Base-by-base conservation (phyloP, 129 eudicot species). In the Scalesia atractyloides region DNA sequence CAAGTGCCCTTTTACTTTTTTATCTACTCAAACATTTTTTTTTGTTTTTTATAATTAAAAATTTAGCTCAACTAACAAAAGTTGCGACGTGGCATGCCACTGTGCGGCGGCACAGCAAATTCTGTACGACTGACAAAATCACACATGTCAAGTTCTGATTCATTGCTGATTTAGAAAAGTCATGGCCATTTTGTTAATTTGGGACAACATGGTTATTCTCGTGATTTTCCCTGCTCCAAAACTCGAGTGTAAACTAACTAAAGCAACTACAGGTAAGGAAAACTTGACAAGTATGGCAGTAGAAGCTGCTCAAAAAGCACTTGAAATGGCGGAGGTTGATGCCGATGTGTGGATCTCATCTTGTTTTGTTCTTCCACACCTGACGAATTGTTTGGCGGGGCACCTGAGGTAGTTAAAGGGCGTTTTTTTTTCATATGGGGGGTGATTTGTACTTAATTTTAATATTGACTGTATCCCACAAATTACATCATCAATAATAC, bases 221-320 rank as follows among this genome's bases (percentile, higher is more conserved):
- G 30, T 1, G 30, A 24, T 24, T 24, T 24, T 24, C 30, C 30
- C 30, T 24, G 30, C n/a, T 57, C 30, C 54, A 58, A 58, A 36
- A 17, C 39, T 33, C 18, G 67, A 66, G 43, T 15, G 5, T 8
- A 44, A 50, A 37, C 4, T 59, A 56, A 64, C 39, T 20, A n/a
- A 36, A 58, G n/a, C 10, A 44, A n/a, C 76, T 71, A 80, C 86
- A 89, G 97, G 91, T 26, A 74, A 79, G 26, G 97, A 92, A 44
- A 89, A 82, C 85, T 78, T 89, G 80, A 81, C 85, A n/a, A 81
- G 73, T 72, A 73, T 92, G 57, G 96, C 91, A n/a, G 76, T 73
- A 53, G 96, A 88, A 75, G 91, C 97, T 18, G 91, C 96, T 54
- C 73, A 66, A 69, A 92, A 86, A 65, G 96, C 94, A 77, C 97